Evolutionary conservation across 768 basidiomycete species (phyloP), one percentile per base, ranked within the genome.

Genomic region (Suillus spraguei): DNA sequence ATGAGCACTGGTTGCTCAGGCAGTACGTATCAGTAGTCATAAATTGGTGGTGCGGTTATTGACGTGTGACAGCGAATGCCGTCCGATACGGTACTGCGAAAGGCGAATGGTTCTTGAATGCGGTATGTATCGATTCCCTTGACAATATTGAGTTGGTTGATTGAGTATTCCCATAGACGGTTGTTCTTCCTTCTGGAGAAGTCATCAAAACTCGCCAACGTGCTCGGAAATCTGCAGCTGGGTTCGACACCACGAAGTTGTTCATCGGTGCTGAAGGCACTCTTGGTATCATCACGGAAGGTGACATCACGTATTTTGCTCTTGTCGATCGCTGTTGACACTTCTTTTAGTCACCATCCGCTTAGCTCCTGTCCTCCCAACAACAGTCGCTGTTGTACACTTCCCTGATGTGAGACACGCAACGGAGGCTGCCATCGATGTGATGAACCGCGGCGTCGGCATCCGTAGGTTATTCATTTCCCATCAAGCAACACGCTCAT

Each of bases 11-110:
- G 94, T 0, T 95, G 93, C 68, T 91, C 89, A 5, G 93, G 94
- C 63, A 94, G 94, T 84, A 78, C 73, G 78, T 77, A 22, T 67
- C 24, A 24, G 39, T 38, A 11, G 55, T 56, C 38, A 39, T 56
- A 11, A 28, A 39, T 39, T 24, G 38, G 55, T 2, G 9, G 24
- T 24, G 20, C 16, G 10, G 11, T 10, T 56, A 17, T 22, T 39
- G 10, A 56, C 3, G 16, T 28, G 9, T 22, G 22, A 47, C 60
- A 85, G 91, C 91, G 0, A 92, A 92, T 67, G 90, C 91, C 2
- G 92, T 92, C 1, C 79, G 92, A 28, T 96, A 95, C 70, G 95
- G 93, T 11, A 96, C 94, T 8, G 94, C 93, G 0, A 93, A 90
- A 71, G 91, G 81, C 0, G 94, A 95, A 77, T 95, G 94, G 94